A percentile compares a stretch with the other conserved stretches of the same genome.
Conservation (phyloP, 1,139 yeast species). For the Geotrichum carabidarum region DNA sequence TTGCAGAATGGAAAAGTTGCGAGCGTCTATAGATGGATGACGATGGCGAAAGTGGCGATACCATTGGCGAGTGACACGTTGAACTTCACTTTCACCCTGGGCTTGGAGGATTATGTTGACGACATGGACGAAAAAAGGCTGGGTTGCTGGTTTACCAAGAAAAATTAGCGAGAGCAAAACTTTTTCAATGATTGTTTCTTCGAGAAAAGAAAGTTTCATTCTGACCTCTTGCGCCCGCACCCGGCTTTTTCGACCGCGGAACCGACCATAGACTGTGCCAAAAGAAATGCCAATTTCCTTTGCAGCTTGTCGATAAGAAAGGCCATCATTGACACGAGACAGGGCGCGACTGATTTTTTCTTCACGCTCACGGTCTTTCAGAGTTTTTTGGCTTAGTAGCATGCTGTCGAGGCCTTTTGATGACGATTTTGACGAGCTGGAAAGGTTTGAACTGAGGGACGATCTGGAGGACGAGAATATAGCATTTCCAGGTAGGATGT, state of each 20-base stretch:
- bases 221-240: conserved; percentile 20
- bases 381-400: conserved; percentile 9
- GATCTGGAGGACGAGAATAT: too few species aligned
- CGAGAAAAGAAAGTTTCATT: conserved; percentile 20
- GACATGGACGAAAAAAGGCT: conserved; percentile 18
- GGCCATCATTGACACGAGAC: conserved; percentile 19
- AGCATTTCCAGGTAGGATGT: too few species aligned
- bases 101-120: conserved; percentile 19
- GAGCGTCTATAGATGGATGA: conserved; percentile 20
- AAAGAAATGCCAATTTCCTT: conserved; percentile 21
- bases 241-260: conserved; percentile 20
- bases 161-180: conserved; percentile 15
- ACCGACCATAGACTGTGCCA: conserved; percentile 21
- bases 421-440: neutral
- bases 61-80: conserved; percentile 20
- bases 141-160: conserved; percentile 19
- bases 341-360: conserved; percentile 18
- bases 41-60: conserved; percentile 20
- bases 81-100: conserved; percentile 19
- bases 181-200: conserved; percentile 20
- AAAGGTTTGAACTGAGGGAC: too few species aligned
- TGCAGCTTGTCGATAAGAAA: conserved; percentile 20
- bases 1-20: conserved; percentile 17
- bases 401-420: neutral
- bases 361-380: conserved; percentile 19